phyloP scores from a whole-genome alignment of 2,329 filamentous ascomycete species.

The Cadophora gregata region DNA sequence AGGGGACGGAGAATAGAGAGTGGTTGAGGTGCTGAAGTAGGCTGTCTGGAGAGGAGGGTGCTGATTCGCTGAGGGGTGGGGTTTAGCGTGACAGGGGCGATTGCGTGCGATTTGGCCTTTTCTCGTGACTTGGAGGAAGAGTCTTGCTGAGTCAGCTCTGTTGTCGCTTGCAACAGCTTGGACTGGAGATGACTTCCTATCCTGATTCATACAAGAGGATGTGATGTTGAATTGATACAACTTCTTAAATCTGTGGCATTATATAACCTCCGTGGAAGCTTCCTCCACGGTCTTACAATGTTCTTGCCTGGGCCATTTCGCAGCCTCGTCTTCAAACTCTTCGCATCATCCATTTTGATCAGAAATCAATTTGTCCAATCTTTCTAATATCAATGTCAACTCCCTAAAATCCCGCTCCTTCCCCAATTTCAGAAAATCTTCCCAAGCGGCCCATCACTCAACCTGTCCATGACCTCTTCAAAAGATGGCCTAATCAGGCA shows the following conservation, averaged over 20 bases:
- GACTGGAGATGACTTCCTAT: too few species aligned
- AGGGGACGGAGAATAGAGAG: not conserved
- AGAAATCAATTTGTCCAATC: too few species aligned
- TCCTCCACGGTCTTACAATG: not conserved
- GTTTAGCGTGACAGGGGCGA: constrained; percentile 33
- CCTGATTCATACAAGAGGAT: too few species aligned
- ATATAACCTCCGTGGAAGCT: not conserved
- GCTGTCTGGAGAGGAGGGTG: not conserved
- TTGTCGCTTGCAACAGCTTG: too few species aligned
- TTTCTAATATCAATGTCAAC: too few species aligned
- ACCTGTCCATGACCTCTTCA: not conserved
- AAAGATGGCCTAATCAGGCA: not conserved
- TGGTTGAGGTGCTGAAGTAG: constrained; percentile 12
- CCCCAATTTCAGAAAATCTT: too few species aligned
- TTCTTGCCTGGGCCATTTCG: too few species aligned
- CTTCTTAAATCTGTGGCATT: too few species aligned
- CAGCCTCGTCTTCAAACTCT: not conserved
- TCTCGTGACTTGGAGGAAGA: constrained; percentile 14
- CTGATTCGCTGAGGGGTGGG: constrained; percentile 26
- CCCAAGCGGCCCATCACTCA: not conserved
- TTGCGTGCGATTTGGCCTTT: constrained; percentile 31
- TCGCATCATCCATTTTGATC: not conserved
- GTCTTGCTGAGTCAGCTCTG: constrained; percentile 3
- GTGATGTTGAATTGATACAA: not conserved
- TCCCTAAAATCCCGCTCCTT: too few species aligned